Percentiles rank a stretch among this genome's conserved stretches.
Conservation (phyloP, 495 filamentous ascomycete genomes). For the Penicillium flavigenum region DNA sequence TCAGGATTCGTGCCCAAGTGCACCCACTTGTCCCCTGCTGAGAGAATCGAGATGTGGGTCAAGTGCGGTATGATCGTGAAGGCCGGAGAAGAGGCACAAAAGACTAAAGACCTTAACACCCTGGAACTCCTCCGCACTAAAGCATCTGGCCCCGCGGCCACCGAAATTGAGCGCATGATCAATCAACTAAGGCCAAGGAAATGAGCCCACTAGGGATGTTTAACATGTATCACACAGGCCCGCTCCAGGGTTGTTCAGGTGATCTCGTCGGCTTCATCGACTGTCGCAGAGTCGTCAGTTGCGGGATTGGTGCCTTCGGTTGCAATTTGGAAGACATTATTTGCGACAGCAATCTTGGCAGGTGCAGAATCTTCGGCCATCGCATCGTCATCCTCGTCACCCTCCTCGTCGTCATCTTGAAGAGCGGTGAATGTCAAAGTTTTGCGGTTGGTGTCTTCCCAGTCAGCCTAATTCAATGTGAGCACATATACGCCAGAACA, state of each 20-base stretch:
- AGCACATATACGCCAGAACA: constrained; percentile 16
- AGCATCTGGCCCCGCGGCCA: constrained; percentile 53
- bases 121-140: constrained; percentile 58
- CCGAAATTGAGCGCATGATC: constrained; percentile 64
- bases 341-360: constrained; percentile 16
- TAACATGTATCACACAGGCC: constrained; percentile 11
- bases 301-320: constrained; percentile 14
- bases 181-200: constrained; percentile 52
- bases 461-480: constrained; percentile 37
- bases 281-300: constrained; percentile 24
- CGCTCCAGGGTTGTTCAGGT: constrained; percentile 34
- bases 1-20: constrained; percentile 86
- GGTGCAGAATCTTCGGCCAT: constrained; percentile 37
- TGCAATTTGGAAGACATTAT: constrained; percentile 18
- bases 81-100: constrained; percentile 89
- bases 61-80: constrained; percentile 90
- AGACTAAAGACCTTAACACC: constrained; percentile 70
- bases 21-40: constrained; percentile 57
- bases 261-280: constrained; percentile 46
- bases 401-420: constrained; percentile 25
- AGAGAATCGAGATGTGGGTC: constrained; percentile 88
- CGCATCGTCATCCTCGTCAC: constrained; percentile 31
- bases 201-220: constrained; percentile 28
- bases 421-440: constrained; percentile 32
- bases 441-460: constrained; percentile 46